Base-by-base conservation (phyloP, 2,329 filamentous ascomycete species). In the Botrytis sinoallii region DNA sequence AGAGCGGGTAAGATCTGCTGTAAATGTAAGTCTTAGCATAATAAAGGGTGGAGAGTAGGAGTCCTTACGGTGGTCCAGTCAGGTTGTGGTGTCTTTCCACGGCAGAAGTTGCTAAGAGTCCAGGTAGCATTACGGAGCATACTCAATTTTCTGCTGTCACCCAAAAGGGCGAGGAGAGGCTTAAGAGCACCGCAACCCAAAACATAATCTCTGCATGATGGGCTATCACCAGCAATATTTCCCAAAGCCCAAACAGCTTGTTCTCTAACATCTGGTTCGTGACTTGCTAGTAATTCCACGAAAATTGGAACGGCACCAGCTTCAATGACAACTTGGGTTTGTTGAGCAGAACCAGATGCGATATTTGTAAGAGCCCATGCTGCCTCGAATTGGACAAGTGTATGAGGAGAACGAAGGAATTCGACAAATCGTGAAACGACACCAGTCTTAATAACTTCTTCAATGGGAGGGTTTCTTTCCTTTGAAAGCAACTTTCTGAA, bases 361-460 rank as follows among this genome's bases (percentile, higher is more conserved):
- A 99, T 99, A 87, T 99, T 99, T 87, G 96, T 99, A 82, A 99
- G 87, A 77, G 96, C 96, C 96, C 96, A 99, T 61, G 96, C 96
- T 81, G 96, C 96, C 88, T 99, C 96, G 82, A 99, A 99, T 85
- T 99, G 96, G 73, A 99, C 96, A 67, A 99, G 89, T 48, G 96
- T 98, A 85, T 99, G 96, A 77, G 96, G 96, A 73, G 96, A 99
- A 82, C 94, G 93, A 75, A 99, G 91, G 85, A 99, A 99, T 84
- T 98, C 94, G 84, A 99, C 96, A 82, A 99, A 99, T 82, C 96
- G 93, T 86, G 91, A 92, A 78, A 99, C 96, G 77, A 99, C 96
- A 81, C 96, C 96, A 74, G 96, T 98, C 89, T 98, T 97, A 85
- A 99, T 99, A 79, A 99, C 96, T 83, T 97, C 94, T 86, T 99